Evolutionary conservation across 139 green algal species (phyloP), one percentile per base, ranked within the genome.

Genomic region (Tetraselmis chui): DNA sequence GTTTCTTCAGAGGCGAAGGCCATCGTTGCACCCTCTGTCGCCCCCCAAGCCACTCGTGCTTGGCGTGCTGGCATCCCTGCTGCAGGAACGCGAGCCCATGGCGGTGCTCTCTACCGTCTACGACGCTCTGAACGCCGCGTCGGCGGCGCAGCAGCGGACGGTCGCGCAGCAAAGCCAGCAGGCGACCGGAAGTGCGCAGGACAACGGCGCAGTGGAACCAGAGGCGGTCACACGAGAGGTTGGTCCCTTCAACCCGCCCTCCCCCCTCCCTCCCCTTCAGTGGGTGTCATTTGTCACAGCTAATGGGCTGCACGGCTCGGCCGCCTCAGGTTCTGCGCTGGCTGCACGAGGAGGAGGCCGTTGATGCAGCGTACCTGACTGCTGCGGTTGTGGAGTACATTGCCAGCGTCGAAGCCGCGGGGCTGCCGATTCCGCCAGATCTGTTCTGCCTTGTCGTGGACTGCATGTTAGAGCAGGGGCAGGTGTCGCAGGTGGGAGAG

Each of bases 281-380:
- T n/a, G n/a, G n/a, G n/a, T n/a, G n/a, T n/a, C n/a, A n/a, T n/a
- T n/a, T n/a, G n/a, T n/a, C n/a, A n/a, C n/a, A n/a, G n/a, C n/a
- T n/a, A n/a, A n/a, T n/a, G n/a, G n/a, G n/a, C n/a, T n/a, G n/a
- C 24, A 0, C 59, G 28, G 83, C 88, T 75, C 18, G 88, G 26
- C 79, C 81, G 45, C 79, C 86, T 2, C 45, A 79, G 25, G 59
- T 90, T 74, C 85, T 90, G 59, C 78, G 83, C 28, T 92, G 86
- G 87, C 83, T 88, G 80, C 85, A 89, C 76, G 85, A 90, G 24
- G 88, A 92, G 79, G 86, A 92, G 32, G 88, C 89, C 24, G 85
- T 90, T 30, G 86, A 90, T 27, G 84, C 88, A 29, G 81, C 83
- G 0, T 89, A 88, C 32, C 82, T 92, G 76, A 83, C 87, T 75